phyloP scores from a whole-genome alignment of 805 yeast species.

The Starmerella davenportii region DNA sequence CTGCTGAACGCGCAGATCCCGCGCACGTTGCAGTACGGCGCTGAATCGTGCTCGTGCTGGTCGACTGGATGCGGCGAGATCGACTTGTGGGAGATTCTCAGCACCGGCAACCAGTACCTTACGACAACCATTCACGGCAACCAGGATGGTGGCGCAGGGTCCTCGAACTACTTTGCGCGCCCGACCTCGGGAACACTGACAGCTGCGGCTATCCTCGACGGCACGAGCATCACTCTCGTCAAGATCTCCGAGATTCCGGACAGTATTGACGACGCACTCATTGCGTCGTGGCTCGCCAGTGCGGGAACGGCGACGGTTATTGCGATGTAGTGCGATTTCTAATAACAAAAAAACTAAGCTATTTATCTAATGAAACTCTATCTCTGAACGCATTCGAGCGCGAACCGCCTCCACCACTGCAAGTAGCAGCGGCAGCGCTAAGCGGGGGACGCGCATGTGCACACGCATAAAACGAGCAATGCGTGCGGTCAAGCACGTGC shows the following conservation, averaged over 20 bases:
- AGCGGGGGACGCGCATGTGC: too few relatives aligned
- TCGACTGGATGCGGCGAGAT: slow-evolving; percentile 92
- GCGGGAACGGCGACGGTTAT: slow-evolving; percentile 31
- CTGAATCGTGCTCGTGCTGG: slow-evolving; percentile 84
- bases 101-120: slow-evolving; percentile 55
- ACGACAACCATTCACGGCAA: slow-evolving; percentile 63
- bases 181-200: slow-evolving; percentile 62
- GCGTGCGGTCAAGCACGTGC: too few relatives aligned
- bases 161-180: slow-evolving; percentile 73
- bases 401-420: too few relatives aligned
- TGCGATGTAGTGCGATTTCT: slow-evolving; percentile 2
- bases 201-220: slow-evolving; percentile 74
- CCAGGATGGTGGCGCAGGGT: slow-evolving; percentile 77
- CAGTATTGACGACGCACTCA: slow-evolving; percentile 38
- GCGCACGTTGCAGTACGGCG: slow-evolving; percentile 89
- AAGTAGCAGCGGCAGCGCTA: too few relatives aligned
- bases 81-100: slow-evolving; percentile 79
- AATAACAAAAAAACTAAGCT: too few relatives aligned
- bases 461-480: too few relatives aligned
- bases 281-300: slow-evolving; percentile 22
- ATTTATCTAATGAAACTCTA: too few relatives aligned
- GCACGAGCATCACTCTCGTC: slow-evolving; percentile 30
- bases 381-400: too few relatives aligned
- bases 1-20: slow-evolving; percentile 87
- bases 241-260: slow-evolving; percentile 46